A percentile compares a stretch with the other conserved stretches of the same genome.
Evolutionary conservation across 2,329 filamentous ascomycete species (phyloP).

Genomic region (Fusarium guadeloupense): DNA sequence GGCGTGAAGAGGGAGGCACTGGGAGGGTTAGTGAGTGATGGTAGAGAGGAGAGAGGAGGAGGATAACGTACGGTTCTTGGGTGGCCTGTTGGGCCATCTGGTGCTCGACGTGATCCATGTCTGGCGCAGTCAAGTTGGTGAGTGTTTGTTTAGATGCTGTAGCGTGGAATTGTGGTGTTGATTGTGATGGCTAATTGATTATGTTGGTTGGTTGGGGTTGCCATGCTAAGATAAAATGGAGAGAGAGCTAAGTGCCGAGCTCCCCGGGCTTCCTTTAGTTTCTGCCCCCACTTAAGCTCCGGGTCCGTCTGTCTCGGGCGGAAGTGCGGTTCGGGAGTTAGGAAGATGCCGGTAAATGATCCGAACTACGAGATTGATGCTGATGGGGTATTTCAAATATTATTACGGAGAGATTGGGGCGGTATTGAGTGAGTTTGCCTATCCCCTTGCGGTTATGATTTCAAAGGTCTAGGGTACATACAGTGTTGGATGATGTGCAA

Average conservation of each 20-base stretch:
- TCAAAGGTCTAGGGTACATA: no score
- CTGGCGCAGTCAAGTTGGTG: neutral
- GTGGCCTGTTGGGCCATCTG: slow-evolving; percentile 63
- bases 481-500: no score
- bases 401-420: no score
- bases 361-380: neutral
- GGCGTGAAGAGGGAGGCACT: slow-evolving; percentile 64
- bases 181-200: no score
- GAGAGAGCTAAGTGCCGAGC: slow-evolving; percentile 16
- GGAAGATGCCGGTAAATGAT: neutral
- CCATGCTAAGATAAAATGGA: neutral
- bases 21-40: neutral
- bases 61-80: slow-evolving; percentile 53
- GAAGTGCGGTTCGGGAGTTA: slow-evolving; percentile 24
- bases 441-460: no score
- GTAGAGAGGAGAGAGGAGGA: neutral
- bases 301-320: slow-evolving; percentile 22
- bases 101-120: slow-evolving; percentile 66
- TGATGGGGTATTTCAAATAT: no score
- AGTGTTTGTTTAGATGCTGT: neutral
- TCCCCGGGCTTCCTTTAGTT: slow-evolving; percentile 28
- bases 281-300: slow-evolving; percentile 28
- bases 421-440: no score
- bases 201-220: slow-evolving; percentile 2
- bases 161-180: neutral